Base-by-base conservation (phyloP, 805 yeast species). In the Citeromyces matritensis region DNA sequence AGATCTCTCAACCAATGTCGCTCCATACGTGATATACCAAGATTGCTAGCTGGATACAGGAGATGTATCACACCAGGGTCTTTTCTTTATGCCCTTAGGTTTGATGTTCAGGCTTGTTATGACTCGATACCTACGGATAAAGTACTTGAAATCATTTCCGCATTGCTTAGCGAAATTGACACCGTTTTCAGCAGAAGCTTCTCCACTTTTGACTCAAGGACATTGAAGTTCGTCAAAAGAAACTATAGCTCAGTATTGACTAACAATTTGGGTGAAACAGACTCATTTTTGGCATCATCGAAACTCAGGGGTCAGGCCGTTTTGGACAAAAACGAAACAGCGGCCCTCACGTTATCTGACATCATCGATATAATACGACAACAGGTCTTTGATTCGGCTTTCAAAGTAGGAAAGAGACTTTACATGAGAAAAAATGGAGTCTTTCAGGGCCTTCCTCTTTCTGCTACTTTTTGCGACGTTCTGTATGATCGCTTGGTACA, bases 391-490 rank as follows among this genome's bases (percentile, higher is more conserved):
- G 52, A 61, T 9, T 63, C 81, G 0, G 53, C 62, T 0, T 51
- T 76, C 0, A 49, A 49, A 17, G 48, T 65, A 2, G 54, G 55
- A 4, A 43, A 49, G 1, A 38, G 42, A 6, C 49, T 57, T 3
- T 67, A 59, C 42, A 44, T 48, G n/a, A 55, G 94, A 35, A 67
- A 55, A 27, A 49, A 55, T 7, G 97, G 97, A 0, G 60, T 88
- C 0, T 85, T 77, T 33, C 97, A 86, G 53, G 97, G 97, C 0
- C 69, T 83, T 6, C 73, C 76, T 2, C 49, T 85, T 4, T 88
- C 94, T 35, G 66, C 80, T 1, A 57, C 74, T 4, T 59, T 86
- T 24, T 84, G 94, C 39, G 82, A 84, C 39, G 39, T 84, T 1
- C 65, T 81, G 0, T 78, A 79, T 42, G 84, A 79, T 42, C 58